Conservation (phyloP, 2,329 filamentous ascomycete genomes). For the Pseudogymnoascus sp. region DNA sequence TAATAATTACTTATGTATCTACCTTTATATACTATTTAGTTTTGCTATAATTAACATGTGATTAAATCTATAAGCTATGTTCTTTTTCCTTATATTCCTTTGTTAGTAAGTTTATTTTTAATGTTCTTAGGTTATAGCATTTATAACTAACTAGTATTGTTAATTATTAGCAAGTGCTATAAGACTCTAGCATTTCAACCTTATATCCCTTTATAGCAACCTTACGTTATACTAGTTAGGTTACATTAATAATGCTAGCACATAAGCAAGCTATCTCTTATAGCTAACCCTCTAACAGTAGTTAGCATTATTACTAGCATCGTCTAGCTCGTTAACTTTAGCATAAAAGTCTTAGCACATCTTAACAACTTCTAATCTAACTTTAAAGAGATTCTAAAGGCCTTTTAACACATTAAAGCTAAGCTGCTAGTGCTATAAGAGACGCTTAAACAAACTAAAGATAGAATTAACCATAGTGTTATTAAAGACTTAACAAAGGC, state of each 20-base stretch:
- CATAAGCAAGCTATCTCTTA: neutral
- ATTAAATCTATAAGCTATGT: too few relatives aligned
- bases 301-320: conserved; percentile 19
- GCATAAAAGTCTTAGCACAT: conserved; percentile 7
- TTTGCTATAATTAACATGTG: too few relatives aligned
- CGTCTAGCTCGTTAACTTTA: conserved; percentile 14
- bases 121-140: neutral
- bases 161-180: neutral
- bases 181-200: neutral
- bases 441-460: conserved; percentile 5
- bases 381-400: conserved; percentile 5
- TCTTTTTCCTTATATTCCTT: neutral
- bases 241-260: neutral
- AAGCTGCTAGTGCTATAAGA: conserved; percentile 8
- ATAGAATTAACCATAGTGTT: conserved; percentile 2
- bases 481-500: conserved; percentile 1
- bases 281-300: conserved; percentile 20
- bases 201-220: neutral
- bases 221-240: neutral
- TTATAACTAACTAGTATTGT: neutral
- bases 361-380: conserved; percentile 6
- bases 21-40: too few relatives aligned
- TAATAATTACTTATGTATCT: too few relatives aligned
- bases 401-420: conserved; percentile 4
- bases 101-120: neutral